Base-by-base conservation (phyloP, 1,284 basidiomycete genomes). In the Trichosporon ovoides region DNA sequence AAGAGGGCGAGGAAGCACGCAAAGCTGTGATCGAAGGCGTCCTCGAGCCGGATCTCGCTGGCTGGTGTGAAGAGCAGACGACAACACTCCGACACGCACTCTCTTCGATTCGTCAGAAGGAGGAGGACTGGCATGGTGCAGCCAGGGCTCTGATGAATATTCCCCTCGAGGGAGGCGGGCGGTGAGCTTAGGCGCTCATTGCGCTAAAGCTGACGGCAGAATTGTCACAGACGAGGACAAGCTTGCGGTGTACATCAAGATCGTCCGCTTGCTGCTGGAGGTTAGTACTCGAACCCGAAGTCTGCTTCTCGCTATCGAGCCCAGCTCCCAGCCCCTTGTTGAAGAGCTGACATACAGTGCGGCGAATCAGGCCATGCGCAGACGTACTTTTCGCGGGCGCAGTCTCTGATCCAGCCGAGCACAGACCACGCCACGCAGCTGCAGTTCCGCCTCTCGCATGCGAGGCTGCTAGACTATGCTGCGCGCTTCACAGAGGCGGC, bases 401-500 rank as follows among this genome's bases (percentile, higher is more conserved):
- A 89, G 11, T 83, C 92, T 37, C 83, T 98, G 28, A 86, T 91
- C 35, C 88, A 91, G 72, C 84, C 85, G 16, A 83, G 86, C 13
- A 82, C 80, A 18, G 85, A 95, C 76, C 85, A 84, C 69, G 88
- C 87, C 70, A 87, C 86, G 11, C 81, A 86, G 36, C 82, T 94
- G 16, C 81, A 86, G 57, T 93, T 88, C 80, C 91, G 91, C 72
- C 83, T 94, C 24, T 92, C 87, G 65, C 78, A 83, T 79, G 96
- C 96, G 11, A 83, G 93, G 40, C 88, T 98, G 68, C 89, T 87
- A 65, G 96, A 98, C 74, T 94, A 90, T 66, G 83, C 86, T 49
- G 84, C 93, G 57, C 88, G 89, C 67, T 99, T 98, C 78, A 80
- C 92, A 38, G 95, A 98, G 74, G 96, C 96, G n/a, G 92, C 93